These are phyloP conservation scores for Colletotrichum tropicale DNA, from an alignment of 2,329 filamentous ascomycete species.

Conservation along the genomic window DNA sequence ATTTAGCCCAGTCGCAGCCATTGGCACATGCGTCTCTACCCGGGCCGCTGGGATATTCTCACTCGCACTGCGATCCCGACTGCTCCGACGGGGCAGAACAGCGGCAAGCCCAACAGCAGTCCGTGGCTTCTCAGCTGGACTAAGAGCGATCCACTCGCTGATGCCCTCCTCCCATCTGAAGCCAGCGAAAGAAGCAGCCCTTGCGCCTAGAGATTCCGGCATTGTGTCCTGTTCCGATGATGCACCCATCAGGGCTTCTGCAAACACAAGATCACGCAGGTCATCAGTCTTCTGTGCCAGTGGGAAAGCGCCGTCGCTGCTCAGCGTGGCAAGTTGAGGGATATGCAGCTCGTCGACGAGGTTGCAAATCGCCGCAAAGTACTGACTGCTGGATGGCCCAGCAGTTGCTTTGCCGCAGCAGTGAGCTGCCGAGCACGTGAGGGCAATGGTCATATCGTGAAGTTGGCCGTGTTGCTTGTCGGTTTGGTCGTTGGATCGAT, in stretches of 20 bases:
- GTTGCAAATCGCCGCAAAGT: conserved; percentile 45
- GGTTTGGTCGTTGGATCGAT: not conserved
- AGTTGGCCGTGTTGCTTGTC: conserved; percentile 18
- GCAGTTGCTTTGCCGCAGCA: conserved; percentile 48
- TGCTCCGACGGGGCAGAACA: not conserved
- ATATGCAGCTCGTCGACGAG: conserved; percentile 40
- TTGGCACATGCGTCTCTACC: not conserved
- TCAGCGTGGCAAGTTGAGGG: conserved; percentile 39
- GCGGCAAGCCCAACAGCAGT: not conserved
- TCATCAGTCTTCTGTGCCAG: conserved; percentile 58
- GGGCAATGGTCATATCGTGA: conserved; percentile 37
- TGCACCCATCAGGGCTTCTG: conserved; percentile 40
- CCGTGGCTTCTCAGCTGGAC: not conserved
- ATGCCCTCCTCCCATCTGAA: conserved; percentile 46
- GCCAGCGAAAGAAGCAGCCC: conserved; percentile 30
- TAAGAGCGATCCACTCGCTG: conserved; percentile 40
- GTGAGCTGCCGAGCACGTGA: conserved; percentile 51
- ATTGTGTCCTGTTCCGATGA: not conserved
- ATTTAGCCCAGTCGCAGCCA: not conserved
- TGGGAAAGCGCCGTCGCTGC: conserved; percentile 52
- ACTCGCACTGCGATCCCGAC: not conserved
- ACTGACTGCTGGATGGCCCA: conserved; percentile 35
- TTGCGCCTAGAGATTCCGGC: not conserved
- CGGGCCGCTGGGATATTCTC: not conserved
- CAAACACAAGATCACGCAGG: conserved; percentile 57